phyloP scores from a whole-genome alignment of 2,329 filamentous ascomycete species.

The Myriosclerotinia curreyana region DNA sequence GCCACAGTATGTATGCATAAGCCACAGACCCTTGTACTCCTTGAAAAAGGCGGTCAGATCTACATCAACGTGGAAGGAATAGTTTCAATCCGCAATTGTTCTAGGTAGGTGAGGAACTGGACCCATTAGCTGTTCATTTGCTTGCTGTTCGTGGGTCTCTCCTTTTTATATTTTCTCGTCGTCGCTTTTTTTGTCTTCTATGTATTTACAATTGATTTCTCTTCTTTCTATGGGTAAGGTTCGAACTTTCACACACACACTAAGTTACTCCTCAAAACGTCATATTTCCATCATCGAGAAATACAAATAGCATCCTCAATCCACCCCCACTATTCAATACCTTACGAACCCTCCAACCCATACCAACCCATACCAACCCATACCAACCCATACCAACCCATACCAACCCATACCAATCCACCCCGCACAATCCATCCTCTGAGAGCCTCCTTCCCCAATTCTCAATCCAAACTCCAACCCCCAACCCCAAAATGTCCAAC shows the following conservation, averaged over 20 bases:
- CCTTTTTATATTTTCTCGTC: background rate
- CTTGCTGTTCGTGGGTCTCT: slow-evolving; percentile 19
- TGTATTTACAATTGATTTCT: background rate
- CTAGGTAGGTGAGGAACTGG: slow-evolving; percentile 9
- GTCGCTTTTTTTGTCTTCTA: background rate
- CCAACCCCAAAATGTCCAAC: slow-evolving; percentile 49
- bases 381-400: too few species aligned
- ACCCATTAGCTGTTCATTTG: slow-evolving; percentile 21
- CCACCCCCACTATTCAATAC: slow-evolving; percentile 4
- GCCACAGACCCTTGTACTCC: slow-evolving; percentile 7
- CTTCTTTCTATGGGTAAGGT: background rate
- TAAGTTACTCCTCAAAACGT: background rate
- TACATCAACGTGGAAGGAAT: slow-evolving; percentile 19
- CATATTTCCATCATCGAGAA: background rate
- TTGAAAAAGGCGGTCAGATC: slow-evolving; percentile 21
- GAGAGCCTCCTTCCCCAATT: background rate
- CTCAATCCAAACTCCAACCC: background rate
- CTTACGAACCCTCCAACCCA: background rate
- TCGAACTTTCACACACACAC: background rate
- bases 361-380: too few species aligned
- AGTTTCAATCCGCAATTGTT: slow-evolving; percentile 21
- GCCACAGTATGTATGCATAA: slow-evolving; percentile 1
- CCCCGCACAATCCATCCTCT: background rate
- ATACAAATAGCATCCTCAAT: background rate
- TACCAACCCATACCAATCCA: too few species aligned